A percentile compares a stretch with the other conserved stretches of the same genome.
Conservation (phyloP, 164 flowering plant species). For the Tinospora cordifolia region DNA sequence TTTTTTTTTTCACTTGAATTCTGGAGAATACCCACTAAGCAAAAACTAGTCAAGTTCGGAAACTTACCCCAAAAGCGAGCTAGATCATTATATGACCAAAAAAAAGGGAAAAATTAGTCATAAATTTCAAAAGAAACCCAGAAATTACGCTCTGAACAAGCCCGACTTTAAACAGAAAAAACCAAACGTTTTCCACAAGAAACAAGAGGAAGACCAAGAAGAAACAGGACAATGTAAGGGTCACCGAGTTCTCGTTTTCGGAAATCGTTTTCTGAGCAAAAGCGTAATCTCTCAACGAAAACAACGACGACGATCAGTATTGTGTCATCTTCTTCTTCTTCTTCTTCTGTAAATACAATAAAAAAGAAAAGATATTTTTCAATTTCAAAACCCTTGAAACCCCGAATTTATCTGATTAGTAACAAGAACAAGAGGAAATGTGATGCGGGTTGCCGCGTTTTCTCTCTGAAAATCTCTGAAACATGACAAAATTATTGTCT, state of each 20-base stretch:
- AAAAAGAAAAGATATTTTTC: not conserved
- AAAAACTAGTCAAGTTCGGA: too few relatives aligned
- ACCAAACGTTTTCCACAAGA: not conserved
- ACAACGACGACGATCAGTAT: not conserved
- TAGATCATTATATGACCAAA: not conserved
- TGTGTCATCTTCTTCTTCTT: not conserved
- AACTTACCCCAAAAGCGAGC: not conserved
- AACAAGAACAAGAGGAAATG: not conserved
- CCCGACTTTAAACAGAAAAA: not conserved
- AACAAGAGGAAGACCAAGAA: not conserved
- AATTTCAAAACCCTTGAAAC: not conserved
- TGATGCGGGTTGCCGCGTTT: conserved; percentile 1
- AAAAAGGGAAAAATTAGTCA: not conserved
- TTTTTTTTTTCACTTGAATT: too few relatives aligned
- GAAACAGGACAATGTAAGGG: conserved; percentile 1
- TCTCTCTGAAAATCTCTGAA: not conserved
- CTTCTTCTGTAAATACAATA: too few relatives aligned
- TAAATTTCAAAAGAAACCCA: conserved; percentile 1
- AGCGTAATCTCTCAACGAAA: not conserved
- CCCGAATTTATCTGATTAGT: not conserved
- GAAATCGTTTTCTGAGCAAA: not conserved
- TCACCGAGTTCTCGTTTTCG: not conserved
- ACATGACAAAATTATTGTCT: not conserved
- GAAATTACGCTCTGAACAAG: not conserved
- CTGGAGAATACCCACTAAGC: too few relatives aligned